These are phyloP conservation scores for Sugiyamaella americana DNA, from an alignment of 805 yeast species.

Conservation along the genomic window DNA sequence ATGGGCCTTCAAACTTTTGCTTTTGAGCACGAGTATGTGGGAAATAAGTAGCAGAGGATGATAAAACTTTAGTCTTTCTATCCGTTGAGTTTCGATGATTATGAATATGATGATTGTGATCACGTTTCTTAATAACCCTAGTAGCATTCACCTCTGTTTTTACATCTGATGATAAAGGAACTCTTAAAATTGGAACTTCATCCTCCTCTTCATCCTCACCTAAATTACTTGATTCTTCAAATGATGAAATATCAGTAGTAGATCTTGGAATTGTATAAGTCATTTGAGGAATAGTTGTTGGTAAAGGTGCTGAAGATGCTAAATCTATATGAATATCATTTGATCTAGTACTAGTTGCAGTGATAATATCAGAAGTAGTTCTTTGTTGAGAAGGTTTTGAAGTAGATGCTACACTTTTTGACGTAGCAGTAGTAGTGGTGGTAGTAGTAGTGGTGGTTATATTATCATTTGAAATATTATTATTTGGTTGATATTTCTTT, in stretches of 20 bases:
- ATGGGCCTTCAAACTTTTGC: background rate
- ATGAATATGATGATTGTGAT: background rate
- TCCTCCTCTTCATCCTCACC: background rate
- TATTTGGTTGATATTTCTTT: conserved; percentile 4
- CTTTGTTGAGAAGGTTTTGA: background rate
- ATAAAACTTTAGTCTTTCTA: conserved; percentile 2
- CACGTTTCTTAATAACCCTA: background rate
- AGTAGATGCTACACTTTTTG: background rate
- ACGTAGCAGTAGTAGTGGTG: too few relatives aligned
- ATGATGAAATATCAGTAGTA: background rate
- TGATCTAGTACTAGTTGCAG: background rate
- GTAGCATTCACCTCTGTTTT: background rate
- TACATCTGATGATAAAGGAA: background rate
- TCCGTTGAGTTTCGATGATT: background rate
- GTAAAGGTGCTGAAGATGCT: background rate
- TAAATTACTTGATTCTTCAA: background rate
- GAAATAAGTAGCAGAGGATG: conserved; percentile 18
- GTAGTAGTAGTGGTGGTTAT: too few relatives aligned
- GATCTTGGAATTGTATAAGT: background rate
- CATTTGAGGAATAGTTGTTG: background rate
- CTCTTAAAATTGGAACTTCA: background rate
- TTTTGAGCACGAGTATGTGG: conserved; percentile 14
- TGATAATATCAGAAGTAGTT: background rate
- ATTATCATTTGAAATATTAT: conserved; percentile 3
- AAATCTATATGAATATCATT: background rate